Conservation (phyloP, 2,329 filamentous ascomycete genomes). For the Macroventuria anomochaeta region DNA sequence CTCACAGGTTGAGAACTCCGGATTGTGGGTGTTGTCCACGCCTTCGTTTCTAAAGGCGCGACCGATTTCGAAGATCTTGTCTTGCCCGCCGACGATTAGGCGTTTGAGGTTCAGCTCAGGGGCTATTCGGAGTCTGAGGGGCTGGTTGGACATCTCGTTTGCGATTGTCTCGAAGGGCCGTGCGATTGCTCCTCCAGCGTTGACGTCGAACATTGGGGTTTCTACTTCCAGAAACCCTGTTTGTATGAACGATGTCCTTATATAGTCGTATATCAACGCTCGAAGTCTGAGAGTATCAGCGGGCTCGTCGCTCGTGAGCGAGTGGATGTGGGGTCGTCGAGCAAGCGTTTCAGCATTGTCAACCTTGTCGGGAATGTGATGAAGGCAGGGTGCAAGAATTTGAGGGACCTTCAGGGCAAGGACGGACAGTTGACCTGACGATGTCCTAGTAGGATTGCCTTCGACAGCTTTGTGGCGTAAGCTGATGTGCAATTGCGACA, state of each 20-base stretch:
- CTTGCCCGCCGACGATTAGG: conserved; percentile 85
- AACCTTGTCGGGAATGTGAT: conserved; percentile 75
- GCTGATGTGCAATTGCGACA: conserved; percentile 3
- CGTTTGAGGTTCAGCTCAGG: conserved; percentile 96
- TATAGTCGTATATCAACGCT: conserved; percentile 73
- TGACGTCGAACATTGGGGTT: conserved; percentile 83
- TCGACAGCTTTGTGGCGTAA: conserved; percentile 61
- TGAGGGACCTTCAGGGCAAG: conserved; percentile 71
- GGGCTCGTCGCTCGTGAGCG: conserved; percentile 75
- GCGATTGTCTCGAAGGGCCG: conserved; percentile 83
- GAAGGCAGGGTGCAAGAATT: conserved; percentile 78
- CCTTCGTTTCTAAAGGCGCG: conserved; percentile 93
- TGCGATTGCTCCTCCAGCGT: conserved; percentile 86
- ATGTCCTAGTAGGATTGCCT: conserved; percentile 73
- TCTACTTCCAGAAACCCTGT: conserved; percentile 83
- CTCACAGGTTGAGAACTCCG: conserved; percentile 96
- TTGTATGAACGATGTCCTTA: conserved; percentile 76
- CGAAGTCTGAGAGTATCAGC: conserved; percentile 76
- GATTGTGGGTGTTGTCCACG: conserved; percentile 76
- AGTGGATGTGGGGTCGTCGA: conserved; percentile 82
- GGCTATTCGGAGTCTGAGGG: conserved; percentile 82
- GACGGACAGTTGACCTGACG: conserved; percentile 78
- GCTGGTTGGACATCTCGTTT: conserved; percentile 74
- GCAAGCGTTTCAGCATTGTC: conserved; percentile 74
- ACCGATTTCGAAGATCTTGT: conserved; percentile 91